Conservation (phyloP, 768 basidiomycete genomes). For the Arthromyces matolae region DNA sequence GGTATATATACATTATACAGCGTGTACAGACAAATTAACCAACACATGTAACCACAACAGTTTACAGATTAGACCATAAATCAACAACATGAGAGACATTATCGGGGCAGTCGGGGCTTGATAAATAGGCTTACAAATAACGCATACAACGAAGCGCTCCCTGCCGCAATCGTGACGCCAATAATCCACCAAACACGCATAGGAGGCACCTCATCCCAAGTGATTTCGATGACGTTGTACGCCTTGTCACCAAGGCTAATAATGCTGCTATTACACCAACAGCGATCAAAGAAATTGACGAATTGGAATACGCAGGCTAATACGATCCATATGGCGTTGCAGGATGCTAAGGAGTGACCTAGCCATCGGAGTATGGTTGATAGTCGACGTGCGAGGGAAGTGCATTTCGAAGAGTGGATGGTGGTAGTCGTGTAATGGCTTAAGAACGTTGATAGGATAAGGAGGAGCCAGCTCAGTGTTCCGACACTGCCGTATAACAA, state of each 20-base stretch:
- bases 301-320: constrained; percentile 25
- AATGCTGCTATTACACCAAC: constrained; percentile 25
- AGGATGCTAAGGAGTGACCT: constrained; percentile 20
- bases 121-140: no score
- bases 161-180: constrained; percentile 5
- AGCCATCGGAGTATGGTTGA: constrained; percentile 19
- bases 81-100: no score
- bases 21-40: neutral
- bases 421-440: constrained; percentile 21
- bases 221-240: constrained; percentile 21
- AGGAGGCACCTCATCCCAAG: constrained; percentile 5
- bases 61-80: no score
- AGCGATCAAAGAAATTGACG: constrained; percentile 21
- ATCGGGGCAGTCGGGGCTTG: constrained; percentile 2
- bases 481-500: constrained; percentile 21
- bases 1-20: no score
- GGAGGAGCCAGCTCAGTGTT: constrained; percentile 22
- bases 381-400: constrained; percentile 15
- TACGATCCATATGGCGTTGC: constrained; percentile 24
- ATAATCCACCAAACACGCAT: constrained; percentile 10
- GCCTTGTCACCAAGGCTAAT: constrained; percentile 15
- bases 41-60: no score
- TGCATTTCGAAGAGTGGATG: constrained; percentile 7
- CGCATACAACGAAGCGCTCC: constrained; percentile 5
- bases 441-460: constrained; percentile 21